Base-by-base conservation (phyloP, 441 rosid species). In the Oxalis stricta region DNA sequence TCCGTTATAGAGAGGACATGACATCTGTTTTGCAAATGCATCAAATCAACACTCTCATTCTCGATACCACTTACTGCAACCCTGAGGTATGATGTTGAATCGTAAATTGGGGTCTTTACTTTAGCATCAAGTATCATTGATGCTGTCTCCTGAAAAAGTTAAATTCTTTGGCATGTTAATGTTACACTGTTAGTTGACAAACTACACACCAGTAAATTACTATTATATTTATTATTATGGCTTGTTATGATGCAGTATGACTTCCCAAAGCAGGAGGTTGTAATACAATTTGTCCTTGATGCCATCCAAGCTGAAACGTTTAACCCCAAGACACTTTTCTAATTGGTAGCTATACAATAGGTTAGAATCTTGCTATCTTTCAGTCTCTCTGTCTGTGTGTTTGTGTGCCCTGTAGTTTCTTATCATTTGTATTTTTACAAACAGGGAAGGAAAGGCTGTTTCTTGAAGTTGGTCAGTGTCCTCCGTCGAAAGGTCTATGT, bases 241-340 rank as follows among this genome's bases (percentile, higher is more conserved):
- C 46, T 33, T 50, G 41, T 38, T 44, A 45, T 56, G 38, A 52
- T 63, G 63, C 73, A 88, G 96, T 76, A 89, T 52, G 98, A 85
- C 73, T 85, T 89, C 58, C 98, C 98, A 28, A 82, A 76, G 70
- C 94, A 89, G 61, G 98, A 85, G 52, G 78, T 77, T 18, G 94
- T 85, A 10, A 72, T 82, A 59, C 96, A 89, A 58, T 89, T 89
- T 49, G 98, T 89, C 47, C 55, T 85, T 30, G 98, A 89, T 68
- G 77, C 93, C 50, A 89, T 85, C 61, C 94, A 89, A 76, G 98
- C 94, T 22, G 96, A 89, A 70, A 53, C 94, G 31, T 89, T 89
- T 56, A 82, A 89, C 68, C 84, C 89, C 20, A 72, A 69, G 56
- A 85, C 93, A 2, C 92, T 89, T 41, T 89, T 60, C 73, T 85